Conservation (phyloP, 768 basidiomycete species). For the Saitozyma sp. region DNA sequence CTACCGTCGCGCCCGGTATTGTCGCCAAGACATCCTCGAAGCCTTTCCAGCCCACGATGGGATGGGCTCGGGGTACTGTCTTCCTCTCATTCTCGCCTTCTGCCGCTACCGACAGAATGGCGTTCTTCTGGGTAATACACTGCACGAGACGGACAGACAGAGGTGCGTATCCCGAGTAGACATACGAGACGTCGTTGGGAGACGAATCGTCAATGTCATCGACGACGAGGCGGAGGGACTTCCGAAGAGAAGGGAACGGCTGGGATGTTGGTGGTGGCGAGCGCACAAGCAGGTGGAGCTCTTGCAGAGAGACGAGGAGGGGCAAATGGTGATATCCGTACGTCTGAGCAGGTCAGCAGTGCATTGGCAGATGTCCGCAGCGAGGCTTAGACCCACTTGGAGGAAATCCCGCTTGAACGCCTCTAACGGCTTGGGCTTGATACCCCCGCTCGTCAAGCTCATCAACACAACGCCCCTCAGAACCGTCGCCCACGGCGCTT, state of each 20-base stretch:
- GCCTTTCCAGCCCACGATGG: constrained; percentile 94
- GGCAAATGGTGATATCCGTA: constrained; percentile 64
- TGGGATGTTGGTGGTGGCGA: constrained; percentile 61
- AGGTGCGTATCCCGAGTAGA: constrained; percentile 96
- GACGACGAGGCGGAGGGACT: constrained; percentile 86
- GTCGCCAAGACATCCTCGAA: constrained; percentile 84
- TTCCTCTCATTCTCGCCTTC: constrained; percentile 33
- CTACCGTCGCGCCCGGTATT: constrained; percentile 83
- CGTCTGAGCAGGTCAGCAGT: constrained; percentile 61
- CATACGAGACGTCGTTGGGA: constrained; percentile 92
- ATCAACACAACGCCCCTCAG: constrained; percentile 81
- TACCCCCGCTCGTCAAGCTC: constrained; percentile 77
- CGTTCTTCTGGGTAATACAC: constrained; percentile 86
- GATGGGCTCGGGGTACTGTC: constrained; percentile 74
- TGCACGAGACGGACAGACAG: constrained; percentile 88
- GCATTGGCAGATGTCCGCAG: constrained; percentile 56
- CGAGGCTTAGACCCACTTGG: constrained; percentile 63
- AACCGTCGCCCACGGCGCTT: constrained; percentile 75
- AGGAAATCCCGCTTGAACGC: constrained; percentile 87
- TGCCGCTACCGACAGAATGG: constrained; percentile 60
- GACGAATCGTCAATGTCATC: constrained; percentile 65
- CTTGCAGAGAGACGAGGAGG: constrained; percentile 55
- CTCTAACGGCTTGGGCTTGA: constrained; percentile 83
- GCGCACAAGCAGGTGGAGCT: constrained; percentile 60
- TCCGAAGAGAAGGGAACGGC: constrained; percentile 72